Evolutionary conservation across 306 rosid species (phyloP).

Genomic region (Vigna mungo): DNA sequence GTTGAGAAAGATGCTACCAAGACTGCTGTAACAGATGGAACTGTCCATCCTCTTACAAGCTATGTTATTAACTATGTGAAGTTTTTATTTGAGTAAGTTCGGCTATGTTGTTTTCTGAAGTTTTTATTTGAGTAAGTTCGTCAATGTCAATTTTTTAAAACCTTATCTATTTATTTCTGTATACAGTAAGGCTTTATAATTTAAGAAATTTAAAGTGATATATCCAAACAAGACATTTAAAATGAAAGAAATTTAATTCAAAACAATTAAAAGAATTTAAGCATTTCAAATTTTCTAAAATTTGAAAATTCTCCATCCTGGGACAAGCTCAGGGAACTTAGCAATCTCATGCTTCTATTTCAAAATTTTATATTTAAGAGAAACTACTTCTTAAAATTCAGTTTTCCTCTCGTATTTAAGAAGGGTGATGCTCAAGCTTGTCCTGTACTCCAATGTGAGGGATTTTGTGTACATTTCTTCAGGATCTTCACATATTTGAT

Average conservation of each 20-base stretch:
- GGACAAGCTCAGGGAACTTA: background rate
- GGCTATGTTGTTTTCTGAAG: slow-evolving; percentile 44
- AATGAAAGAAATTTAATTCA: too few species aligned
- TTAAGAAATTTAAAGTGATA: too few species aligned
- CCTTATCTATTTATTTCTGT: too few species aligned
- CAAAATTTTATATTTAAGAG: background rate
- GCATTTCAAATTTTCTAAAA: too few species aligned
- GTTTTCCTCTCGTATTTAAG: background rate
- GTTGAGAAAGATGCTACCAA: slow-evolving; percentile 96
- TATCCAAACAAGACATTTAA: too few species aligned
- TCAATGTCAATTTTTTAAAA: background rate
- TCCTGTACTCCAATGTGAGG: background rate
- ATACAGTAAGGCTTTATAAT: too few species aligned
- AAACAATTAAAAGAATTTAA: too few species aligned
- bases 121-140: slow-evolving; percentile 93
- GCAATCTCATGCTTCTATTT: background rate
- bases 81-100: slow-evolving; percentile 94
- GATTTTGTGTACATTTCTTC: background rate
- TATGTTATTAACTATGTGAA: slow-evolving; percentile 95
- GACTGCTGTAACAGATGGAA: slow-evolving; percentile 97
- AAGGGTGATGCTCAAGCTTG: background rate
- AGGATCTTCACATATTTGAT: slow-evolving; percentile 37
- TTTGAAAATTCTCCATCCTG: too few species aligned
- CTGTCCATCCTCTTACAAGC: slow-evolving; percentile 98
- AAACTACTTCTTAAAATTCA: slow-evolving; percentile 3